These are phyloP conservation scores for Penicillium argentinense DNA, from an alignment of 495 filamentous ascomycete species.

Conservation along the genomic window DNA sequence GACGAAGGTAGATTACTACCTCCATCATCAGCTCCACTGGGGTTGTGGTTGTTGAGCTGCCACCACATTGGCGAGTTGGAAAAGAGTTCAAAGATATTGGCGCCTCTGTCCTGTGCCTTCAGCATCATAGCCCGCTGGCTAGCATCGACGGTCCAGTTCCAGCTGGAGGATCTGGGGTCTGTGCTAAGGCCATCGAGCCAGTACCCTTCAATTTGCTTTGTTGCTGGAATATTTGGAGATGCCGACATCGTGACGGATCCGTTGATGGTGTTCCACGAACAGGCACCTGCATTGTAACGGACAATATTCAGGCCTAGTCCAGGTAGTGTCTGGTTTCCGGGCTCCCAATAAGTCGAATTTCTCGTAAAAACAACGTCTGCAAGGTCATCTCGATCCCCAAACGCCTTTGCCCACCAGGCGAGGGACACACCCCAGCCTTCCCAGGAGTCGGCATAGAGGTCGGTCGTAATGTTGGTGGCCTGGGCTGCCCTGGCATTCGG, in stretches of 20 bases:
- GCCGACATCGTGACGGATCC: conserved; percentile 8
- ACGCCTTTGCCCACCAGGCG: conserved; percentile 17
- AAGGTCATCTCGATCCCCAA: conserved; percentile 10
- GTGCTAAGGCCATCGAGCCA: conserved; percentile 12
- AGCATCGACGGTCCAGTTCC: conserved; percentile 16
- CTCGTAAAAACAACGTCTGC: conserved; percentile 12
- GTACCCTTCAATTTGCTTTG: conserved; percentile 12
- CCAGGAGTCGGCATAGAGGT: conserved; percentile 6
- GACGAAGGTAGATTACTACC: conserved; percentile 13
- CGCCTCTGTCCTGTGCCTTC: conserved; percentile 9
- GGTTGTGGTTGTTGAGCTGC: conserved; percentile 12
- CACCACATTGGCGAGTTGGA: conserved; percentile 19
- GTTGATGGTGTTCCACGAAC: conserved; percentile 12
- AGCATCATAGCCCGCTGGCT: conserved; percentile 16
- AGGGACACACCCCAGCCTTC: conserved; percentile 14
- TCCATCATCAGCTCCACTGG: conserved; percentile 7
- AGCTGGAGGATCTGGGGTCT: conserved; percentile 11
- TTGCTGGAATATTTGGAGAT: conserved; percentile 8
- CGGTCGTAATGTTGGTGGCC: conserved; percentile 8
- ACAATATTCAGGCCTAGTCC: conserved; percentile 15
- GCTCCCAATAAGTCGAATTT: conserved; percentile 11
- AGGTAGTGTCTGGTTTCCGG: neutral
- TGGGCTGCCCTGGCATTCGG: conserved; percentile 1
- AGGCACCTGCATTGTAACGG: conserved; percentile 16
- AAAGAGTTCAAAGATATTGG: conserved; percentile 15